phyloP scores from a whole-genome alignment of 2,329 filamentous ascomycete species.

The Acephala macrosclerotiorum region DNA sequence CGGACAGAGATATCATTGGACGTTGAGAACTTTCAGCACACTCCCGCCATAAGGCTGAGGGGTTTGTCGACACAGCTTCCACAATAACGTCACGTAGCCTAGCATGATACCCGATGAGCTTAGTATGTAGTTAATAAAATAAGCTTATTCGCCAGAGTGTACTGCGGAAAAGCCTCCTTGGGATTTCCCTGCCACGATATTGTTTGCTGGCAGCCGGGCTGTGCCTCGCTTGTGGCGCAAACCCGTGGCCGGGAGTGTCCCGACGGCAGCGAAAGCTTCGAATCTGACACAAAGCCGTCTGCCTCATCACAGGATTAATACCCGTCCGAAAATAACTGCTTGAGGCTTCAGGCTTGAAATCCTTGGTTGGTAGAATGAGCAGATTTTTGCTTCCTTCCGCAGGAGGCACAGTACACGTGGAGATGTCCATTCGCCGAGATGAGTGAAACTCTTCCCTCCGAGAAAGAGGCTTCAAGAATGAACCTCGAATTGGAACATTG shows the following conservation, averaged over 20 bases:
- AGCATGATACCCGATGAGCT: not conserved
- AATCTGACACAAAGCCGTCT: not conserved
- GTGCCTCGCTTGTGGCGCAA: conserved; percentile 7
- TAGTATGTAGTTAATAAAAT: not conserved
- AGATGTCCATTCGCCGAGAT: too few relatives aligned
- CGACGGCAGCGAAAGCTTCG: not conserved
- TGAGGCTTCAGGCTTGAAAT: not conserved
- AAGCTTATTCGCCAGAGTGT: not conserved
- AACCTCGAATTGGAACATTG: too few relatives aligned
- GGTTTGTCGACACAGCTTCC: not conserved
- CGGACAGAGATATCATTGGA: not conserved
- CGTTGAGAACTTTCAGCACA: not conserved
- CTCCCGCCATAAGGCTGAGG: not conserved
- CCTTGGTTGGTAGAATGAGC: not conserved
- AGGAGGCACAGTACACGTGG: not conserved
- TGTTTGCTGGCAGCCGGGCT: not conserved
- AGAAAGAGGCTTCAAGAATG: too few relatives aligned
- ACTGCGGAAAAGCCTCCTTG: conserved; percentile 4
- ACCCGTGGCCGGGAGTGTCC: not conserved
- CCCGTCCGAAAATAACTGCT: not conserved
- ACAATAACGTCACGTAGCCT: not conserved
- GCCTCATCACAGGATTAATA: not conserved
- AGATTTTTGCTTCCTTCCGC: not conserved
- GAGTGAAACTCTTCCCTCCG: too few relatives aligned
- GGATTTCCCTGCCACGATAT: conserved; percentile 4